phyloP scores from a whole-genome alignment of 306 rosid species.

The Fagus crenata region DNA sequence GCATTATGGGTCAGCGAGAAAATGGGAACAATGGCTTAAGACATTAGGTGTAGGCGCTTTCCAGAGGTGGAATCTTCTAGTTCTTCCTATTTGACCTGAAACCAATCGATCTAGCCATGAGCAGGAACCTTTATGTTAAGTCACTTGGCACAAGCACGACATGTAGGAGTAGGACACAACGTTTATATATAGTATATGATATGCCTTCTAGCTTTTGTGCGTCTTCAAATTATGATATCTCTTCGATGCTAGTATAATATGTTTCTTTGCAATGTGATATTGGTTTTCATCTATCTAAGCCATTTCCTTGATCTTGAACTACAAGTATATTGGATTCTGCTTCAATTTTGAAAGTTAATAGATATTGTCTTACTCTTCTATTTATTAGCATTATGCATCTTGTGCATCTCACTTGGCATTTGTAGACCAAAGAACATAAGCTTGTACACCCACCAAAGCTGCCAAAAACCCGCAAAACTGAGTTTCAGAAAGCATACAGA shows the following conservation, averaged over 20 bases:
- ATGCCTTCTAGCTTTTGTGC: neutral
- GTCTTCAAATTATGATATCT: constrained; percentile 2
- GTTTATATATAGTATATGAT: too few relatives aligned
- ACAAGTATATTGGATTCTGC: constrained; percentile 10
- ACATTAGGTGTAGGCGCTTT: too few relatives aligned
- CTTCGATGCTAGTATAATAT: neutral
- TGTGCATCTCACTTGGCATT: constrained; percentile 32
- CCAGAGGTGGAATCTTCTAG: too few relatives aligned
- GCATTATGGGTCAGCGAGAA: too few relatives aligned
- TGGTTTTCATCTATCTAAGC: neutral
- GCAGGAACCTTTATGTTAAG: too few relatives aligned
- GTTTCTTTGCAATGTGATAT: neutral
- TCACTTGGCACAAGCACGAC: too few relatives aligned
- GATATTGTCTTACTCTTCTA: neutral
- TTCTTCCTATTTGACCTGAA: too few relatives aligned
- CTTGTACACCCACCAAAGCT: constrained; percentile 52
- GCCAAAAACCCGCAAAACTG: constrained; percentile 36
- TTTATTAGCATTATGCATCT: constrained; percentile 26
- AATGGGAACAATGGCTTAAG: too few relatives aligned
- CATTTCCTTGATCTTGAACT: neutral
- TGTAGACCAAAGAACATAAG: constrained; percentile 75
- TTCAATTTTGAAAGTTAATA: constrained; percentile 3
- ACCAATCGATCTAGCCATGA: too few relatives aligned
- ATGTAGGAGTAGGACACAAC: too few relatives aligned
- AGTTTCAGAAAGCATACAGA: constrained; percentile 50